Percentiles rank a stretch among this genome's conserved stretches.
phyloP scores from a whole-genome alignment of 2,329 filamentous ascomycete genomes.

The Helminthosporium solani region DNA sequence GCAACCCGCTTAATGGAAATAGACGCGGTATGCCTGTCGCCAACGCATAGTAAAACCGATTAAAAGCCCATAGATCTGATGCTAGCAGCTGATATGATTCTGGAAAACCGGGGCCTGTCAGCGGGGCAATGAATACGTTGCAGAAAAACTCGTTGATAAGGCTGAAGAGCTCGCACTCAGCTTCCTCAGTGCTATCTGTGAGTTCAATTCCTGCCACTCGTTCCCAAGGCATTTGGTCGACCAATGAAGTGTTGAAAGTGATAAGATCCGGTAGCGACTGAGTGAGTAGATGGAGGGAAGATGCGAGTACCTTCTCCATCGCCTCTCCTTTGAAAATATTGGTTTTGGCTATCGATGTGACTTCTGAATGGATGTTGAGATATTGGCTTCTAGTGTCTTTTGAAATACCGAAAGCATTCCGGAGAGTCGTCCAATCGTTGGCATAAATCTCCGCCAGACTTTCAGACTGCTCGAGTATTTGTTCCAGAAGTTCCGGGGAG shows the following conservation, averaged over 20 bases:
- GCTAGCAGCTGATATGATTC: conserved; percentile 47
- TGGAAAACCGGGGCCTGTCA: conserved; percentile 54
- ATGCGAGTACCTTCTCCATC: conserved; percentile 43
- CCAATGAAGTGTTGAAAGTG: conserved; percentile 58
- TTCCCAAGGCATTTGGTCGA: conserved; percentile 66
- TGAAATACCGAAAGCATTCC: conserved; percentile 34
- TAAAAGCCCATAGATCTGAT: conserved; percentile 57
- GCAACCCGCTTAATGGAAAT: conserved; percentile 53
- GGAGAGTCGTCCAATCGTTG: conserved; percentile 23
- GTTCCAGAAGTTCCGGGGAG: conserved; percentile 48
- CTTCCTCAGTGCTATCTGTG: conserved; percentile 46
- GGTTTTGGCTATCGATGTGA: conserved; percentile 35
- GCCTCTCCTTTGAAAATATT: conserved; percentile 52
- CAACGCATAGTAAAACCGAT: conserved; percentile 56
- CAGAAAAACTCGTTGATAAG: conserved; percentile 61
- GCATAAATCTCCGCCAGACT: conserved; percentile 22
- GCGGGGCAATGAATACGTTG: conserved; percentile 49
- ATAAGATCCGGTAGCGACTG: conserved; percentile 57
- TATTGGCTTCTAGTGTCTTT: conserved; percentile 20
- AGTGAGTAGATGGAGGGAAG: conserved; percentile 32
- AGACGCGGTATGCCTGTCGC: conserved; percentile 58
- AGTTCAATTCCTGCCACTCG: conserved; percentile 51
- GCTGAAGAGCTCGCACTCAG: conserved; percentile 47
- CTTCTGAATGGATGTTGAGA: conserved; percentile 30
- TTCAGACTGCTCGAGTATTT: conserved; percentile 22